These are phyloP conservation scores for Pseudoscleropodium purum DNA, from an alignment of 225 moss, liverwort and hornwort species.

Conservation along the genomic window DNA sequence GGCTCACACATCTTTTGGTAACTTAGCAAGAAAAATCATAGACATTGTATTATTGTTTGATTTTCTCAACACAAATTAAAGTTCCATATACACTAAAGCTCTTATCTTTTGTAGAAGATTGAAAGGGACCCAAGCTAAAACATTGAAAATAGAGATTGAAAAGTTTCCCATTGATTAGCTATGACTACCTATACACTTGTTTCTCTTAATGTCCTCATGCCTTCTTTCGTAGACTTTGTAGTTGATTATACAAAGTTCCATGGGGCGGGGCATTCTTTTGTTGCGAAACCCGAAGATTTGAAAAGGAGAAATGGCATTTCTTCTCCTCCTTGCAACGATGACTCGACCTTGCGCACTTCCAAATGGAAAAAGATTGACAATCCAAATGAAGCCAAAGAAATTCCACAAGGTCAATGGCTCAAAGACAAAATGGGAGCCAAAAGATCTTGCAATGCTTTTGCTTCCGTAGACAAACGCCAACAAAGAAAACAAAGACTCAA, in stretches of 20 bases:
- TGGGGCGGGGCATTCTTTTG: background rate
- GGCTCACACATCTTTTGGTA: fast-evolving
- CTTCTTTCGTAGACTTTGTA: background rate
- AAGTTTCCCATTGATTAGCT: background rate
- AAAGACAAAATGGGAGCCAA: background rate
- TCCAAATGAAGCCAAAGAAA: background rate
- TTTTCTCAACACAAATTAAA: background rate
- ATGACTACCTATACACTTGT: background rate
- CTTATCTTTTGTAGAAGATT: too few relatives aligned
- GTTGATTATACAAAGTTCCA: background rate
- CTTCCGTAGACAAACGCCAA: background rate
- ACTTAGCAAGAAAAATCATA: background rate
- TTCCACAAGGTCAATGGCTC: background rate
- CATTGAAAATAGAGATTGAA: too few relatives aligned
- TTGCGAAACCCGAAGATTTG: background rate
- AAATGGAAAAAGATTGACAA: background rate
- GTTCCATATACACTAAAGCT: too few relatives aligned
- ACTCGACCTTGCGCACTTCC: too few relatives aligned
- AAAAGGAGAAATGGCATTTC: background rate
- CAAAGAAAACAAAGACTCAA: background rate
- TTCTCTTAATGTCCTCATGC: background rate
- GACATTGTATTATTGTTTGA: background rate
- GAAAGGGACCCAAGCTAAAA: too few relatives aligned
- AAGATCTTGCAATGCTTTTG: background rate
- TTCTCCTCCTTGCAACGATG: background rate